Evolutionary conservation across 371 early-diverging fungal genomes (phyloP).

Genomic region (Lichtheimia hyalospora): DNA sequence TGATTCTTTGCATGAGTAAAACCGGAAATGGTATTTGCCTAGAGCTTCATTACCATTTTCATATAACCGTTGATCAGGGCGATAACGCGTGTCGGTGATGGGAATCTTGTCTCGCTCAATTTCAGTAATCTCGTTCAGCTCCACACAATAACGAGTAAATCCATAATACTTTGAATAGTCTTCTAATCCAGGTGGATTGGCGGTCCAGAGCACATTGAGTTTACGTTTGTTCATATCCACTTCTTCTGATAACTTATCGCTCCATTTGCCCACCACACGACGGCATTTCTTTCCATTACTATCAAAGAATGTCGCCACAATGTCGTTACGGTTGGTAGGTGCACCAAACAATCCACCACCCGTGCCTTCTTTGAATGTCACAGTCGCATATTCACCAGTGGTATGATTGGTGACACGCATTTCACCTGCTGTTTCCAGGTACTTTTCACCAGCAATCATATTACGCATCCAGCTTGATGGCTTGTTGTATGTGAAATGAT

Average conservation of each 20-base stretch:
- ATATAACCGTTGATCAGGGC: conserved; percentile 86
- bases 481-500: conserved; percentile 79
- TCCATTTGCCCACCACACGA: conserved; percentile 64
- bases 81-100: conserved; percentile 83
- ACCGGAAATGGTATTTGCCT: background rate
- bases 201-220: conserved; percentile 80
- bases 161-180: conserved; percentile 80
- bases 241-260: conserved; percentile 53
- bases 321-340: conserved; percentile 62
- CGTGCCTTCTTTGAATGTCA: conserved; percentile 64
- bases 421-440: conserved; percentile 80
- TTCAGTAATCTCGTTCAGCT: conserved; percentile 77
- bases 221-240: conserved; percentile 47
- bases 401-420: conserved; percentile 71
- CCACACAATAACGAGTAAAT: conserved; percentile 83
- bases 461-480: conserved; percentile 85
- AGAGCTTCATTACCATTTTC: conserved; percentile 59
- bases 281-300: conserved; percentile 47
- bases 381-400: conserved; percentile 64
- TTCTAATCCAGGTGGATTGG: conserved; percentile 61
- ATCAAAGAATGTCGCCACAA: conserved; percentile 59
- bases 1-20: no score
- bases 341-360: conserved; percentile 62
- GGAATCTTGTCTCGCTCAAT: conserved; percentile 67
- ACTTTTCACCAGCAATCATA: conserved; percentile 75